These are phyloP conservation scores for Blastobotrys arbuscula DNA, from an alignment of 1,139 yeast species.

Conservation along the genomic window DNA sequence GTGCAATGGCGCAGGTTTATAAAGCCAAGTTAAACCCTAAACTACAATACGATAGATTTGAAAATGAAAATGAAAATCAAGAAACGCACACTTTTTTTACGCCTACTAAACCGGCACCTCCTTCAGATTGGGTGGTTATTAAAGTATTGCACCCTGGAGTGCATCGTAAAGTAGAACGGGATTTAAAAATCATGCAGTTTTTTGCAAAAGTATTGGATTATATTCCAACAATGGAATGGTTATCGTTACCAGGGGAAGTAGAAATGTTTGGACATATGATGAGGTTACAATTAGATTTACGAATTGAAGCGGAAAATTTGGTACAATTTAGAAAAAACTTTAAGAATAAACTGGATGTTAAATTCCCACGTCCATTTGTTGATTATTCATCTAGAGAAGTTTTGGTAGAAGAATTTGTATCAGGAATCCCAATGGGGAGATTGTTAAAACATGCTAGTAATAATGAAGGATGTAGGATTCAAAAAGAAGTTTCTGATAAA, in stretches of 20 bases:
- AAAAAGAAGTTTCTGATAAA: conserved; percentile 76
- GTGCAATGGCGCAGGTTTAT: conserved; percentile 97
- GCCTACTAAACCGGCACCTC: conserved; percentile 16
- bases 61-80: conserved; percentile 5
- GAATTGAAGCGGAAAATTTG: conserved; percentile 83
- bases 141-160: conserved; percentile 91
- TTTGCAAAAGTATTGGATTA: conserved; percentile 65
- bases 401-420: conserved; percentile 77
- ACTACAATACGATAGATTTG: conserved; percentile 11
- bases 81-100: not conserved
- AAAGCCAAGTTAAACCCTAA: conserved; percentile 50
- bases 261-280: conserved; percentile 79
- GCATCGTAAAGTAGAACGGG: conserved; percentile 65
- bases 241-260: conserved; percentile 90
- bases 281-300: conserved; percentile 80
- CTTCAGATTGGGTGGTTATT: conserved; percentile 69
- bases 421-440: conserved; percentile 76
- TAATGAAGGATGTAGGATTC: conserved; percentile 37
- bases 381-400: conserved; percentile 65
- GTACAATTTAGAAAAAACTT: conserved; percentile 63
- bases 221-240: conserved; percentile 96
- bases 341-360: conserved; percentile 50
- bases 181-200: conserved; percentile 72
- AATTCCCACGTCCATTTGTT: conserved; percentile 75
- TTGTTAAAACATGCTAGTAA: conserved; percentile 43